These are phyloP conservation scores for Microbotryomycetes sp. DNA, from an alignment of 1,284 basidiomycete genomes.

Conservation along the genomic window DNA sequence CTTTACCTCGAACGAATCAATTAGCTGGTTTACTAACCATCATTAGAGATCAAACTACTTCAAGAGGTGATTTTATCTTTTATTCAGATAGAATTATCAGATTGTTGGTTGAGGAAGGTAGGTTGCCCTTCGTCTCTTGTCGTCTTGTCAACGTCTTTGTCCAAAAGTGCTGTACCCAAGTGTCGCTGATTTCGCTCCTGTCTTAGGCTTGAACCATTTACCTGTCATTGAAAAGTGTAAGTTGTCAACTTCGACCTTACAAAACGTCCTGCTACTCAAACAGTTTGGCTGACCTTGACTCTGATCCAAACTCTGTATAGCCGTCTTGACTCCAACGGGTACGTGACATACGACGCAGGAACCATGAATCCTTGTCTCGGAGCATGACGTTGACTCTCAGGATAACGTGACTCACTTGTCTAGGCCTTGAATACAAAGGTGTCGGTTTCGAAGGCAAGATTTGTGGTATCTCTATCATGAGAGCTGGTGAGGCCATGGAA, in stretches of 20 bases:
- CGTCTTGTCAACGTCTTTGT: too few species aligned
- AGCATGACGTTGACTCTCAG: not conserved
- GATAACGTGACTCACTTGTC: slow-evolving; percentile 2
- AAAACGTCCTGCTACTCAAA: not conserved
- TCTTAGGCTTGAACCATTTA: slow-evolving; percentile 89
- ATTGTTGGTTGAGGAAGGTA: slow-evolving; percentile 55
- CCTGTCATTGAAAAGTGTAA: slow-evolving; percentile 72
- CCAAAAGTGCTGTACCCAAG: too few species aligned
- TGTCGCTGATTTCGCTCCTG: too few species aligned
- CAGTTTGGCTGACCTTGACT: not conserved
- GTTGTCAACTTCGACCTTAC: not conserved
- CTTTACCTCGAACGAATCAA: slow-evolving; percentile 54
- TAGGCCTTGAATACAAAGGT: slow-evolving; percentile 72
- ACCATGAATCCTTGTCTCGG: slow-evolving; percentile 30
- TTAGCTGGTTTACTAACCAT: slow-evolving; percentile 94
- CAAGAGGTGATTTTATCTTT: slow-evolving; percentile 89
- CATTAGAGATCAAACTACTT: slow-evolving; percentile 52
- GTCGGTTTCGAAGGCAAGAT: slow-evolving; percentile 91
- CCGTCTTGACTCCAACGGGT: slow-evolving; percentile 68
- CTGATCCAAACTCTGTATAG: slow-evolving; percentile 10
- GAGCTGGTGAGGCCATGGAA: slow-evolving; percentile 48
- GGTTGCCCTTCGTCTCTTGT: slow-evolving; percentile 17
- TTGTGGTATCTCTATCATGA: slow-evolving; percentile 68
- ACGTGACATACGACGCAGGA: slow-evolving; percentile 39
- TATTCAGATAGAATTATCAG: slow-evolving; percentile 68